Evolutionary conservation across 1,139 yeast genomes (phyloP), one percentile per base, ranked within the genome.

Genomic region (Nakaseomyces kungkrabaensis): DNA sequence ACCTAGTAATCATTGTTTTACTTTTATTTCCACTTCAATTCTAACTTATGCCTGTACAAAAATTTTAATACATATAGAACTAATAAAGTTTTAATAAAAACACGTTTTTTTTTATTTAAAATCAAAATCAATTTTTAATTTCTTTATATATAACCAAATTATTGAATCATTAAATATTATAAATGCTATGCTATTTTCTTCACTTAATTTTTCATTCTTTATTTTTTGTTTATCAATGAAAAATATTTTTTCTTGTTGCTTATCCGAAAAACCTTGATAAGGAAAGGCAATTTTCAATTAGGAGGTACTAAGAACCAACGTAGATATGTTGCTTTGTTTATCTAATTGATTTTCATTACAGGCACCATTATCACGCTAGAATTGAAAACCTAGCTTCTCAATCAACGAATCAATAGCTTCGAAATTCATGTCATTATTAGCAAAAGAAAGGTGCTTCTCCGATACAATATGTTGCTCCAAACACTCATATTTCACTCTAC

Each of bases 401-500:
- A 84, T 83, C 59, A 87, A 72, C 6, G 74, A 72, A 68, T 92
- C 97, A 58, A 92, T 84, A 51, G 84, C 85, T 49, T 69, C 74
- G 68, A 92, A 92, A 63, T 90, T 86, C 17, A 70, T 67, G 58
- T 79, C 80, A 59, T 85, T 81, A 49, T 74, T 70, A 4, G 98
- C 97, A 71, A 88, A 90, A 52, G 79, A 78, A 45, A 86, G 74
- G 66, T 94, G 99, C 58, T 84, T 79, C 46, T 78, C 78, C 26
- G 88, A 75, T 33, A 64, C 63, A 47, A 88, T 77, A 63, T 92
- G 99, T 50, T 79, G 87, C 32, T 81, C 85, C 62, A 90, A 83
- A 58, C 79, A 78, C 48, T 85, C 90, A 63, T 86, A 92, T 63
- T 85, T 84, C 56, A 85, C 87, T 34, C 94, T 76, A 67, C 99